These are phyloP conservation scores for Hypomontagnella monticulosa DNA, from an alignment of 495 filamentous ascomycete genomes.

Conservation along the genomic window DNA sequence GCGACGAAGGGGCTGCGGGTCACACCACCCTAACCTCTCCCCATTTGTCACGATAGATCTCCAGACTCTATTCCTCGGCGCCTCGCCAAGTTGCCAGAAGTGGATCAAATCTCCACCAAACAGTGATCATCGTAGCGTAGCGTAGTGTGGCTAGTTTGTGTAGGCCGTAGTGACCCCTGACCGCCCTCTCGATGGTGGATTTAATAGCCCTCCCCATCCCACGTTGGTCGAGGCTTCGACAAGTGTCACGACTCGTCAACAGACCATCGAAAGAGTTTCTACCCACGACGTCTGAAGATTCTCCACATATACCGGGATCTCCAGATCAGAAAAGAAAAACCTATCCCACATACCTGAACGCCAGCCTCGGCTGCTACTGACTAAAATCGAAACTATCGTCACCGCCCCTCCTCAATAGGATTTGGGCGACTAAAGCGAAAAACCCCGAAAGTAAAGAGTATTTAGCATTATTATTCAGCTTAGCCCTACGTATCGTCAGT, in stretches of 20 bases:
- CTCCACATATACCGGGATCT: constrained; percentile 13
- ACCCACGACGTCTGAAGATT: constrained; percentile 27
- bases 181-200: constrained; percentile 30
- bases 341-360: constrained; percentile 11
- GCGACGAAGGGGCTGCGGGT: constrained; percentile 34
- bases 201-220: constrained; percentile 35
- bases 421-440: constrained; percentile 5
- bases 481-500: constrained; percentile 18
- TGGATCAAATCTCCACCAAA: constrained; percentile 39
- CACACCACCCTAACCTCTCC: constrained; percentile 42
- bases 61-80: constrained; percentile 39
- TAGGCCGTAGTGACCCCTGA: constrained; percentile 34
- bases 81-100: constrained; percentile 38
- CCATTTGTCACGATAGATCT: constrained; percentile 46
- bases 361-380: constrained; percentile 32
- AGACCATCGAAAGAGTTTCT: constrained; percentile 34
- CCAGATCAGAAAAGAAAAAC: constrained; percentile 9
- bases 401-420: constrained; percentile 23
- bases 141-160: constrained; percentile 33
- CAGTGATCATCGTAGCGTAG: constrained; percentile 26
- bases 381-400: constrained; percentile 27
- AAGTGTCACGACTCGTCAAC: constrained; percentile 39
- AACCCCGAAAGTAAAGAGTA: constrained; percentile 1
- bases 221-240: constrained; percentile 23
- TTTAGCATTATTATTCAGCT: constrained; percentile 16